Evolutionary conservation across 2,329 filamentous ascomycete genomes (phyloP), one percentile per base, ranked within the genome.

Genomic region (Trichoderma pleuroti): DNA sequence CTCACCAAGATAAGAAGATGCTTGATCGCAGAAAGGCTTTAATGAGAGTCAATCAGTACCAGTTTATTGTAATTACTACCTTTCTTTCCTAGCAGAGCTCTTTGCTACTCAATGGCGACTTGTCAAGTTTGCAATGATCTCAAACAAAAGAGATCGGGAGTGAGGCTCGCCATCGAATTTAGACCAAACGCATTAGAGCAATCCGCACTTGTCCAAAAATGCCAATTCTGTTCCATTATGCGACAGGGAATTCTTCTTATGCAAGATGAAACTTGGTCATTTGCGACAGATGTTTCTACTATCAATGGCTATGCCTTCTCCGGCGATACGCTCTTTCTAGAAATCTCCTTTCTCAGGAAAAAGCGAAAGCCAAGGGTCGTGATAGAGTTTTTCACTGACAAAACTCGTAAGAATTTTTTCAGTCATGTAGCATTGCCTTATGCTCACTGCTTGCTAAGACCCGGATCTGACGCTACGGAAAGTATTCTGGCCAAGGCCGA

Each of bases 21-120:
- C 1, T 39, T 18, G 14, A 39, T 18, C 36, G 2, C 36, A 39
- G 16, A 39, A 39, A 16, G 1, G 1, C 36, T 39, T 18, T 6
- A 39, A 39, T 39, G 2, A 1, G 16, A 4, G 2, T 6, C 7
- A 18, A 5, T 1, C 6, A n/a, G n/a, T 39, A 0, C 1, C 16
- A 39, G 6, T 39, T 0, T 39, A 18, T 18, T 18, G 1, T 39
- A 2, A 39, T 39, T 39, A 3, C 2, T 14, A 39, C 1, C 14
- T 39, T 16, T 14, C 6, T 2, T 39, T 2, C 6, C 36, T 9
- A 18, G 7, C 36, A 42, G 16, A 16, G 36, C 0, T 9, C 8
- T 9, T 39, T n/a, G 39, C 39, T 42, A n/a, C 16, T 42, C 16
- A n/a, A 42, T 42, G 39, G 0, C 8, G 16, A 42, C n/a, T 0